Percentiles rank a stretch among this genome's conserved stretches.
Conservation (phyloP, 306 rosid species). For the Phaseolus lunatus region DNA sequence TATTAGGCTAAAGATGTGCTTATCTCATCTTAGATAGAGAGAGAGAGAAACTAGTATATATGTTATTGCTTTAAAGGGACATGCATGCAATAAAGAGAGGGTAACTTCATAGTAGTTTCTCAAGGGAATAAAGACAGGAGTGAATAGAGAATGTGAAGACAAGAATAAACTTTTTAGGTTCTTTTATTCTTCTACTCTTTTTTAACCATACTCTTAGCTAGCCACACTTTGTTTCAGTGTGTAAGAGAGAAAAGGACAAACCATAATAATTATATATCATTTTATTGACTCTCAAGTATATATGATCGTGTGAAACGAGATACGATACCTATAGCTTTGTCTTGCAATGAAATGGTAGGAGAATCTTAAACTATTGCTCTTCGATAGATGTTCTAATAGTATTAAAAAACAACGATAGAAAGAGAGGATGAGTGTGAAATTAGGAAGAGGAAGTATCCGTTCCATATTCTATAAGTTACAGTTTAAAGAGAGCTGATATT, state of each 20-base stretch:
- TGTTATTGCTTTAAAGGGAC: slow-evolving; percentile 60
- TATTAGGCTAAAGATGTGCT: slow-evolving; percentile 48
- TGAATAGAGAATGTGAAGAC: slow-evolving; percentile 62
- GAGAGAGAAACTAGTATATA: slow-evolving; percentile 59
- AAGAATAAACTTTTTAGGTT: slow-evolving; percentile 83
- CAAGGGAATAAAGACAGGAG: slow-evolving; percentile 57
- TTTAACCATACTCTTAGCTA: slow-evolving; percentile 17
- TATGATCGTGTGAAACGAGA: slow-evolving; percentile 2
- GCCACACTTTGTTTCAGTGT: neutral
- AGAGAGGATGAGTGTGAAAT: slow-evolving; percentile 35
- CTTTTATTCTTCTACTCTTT: slow-evolving; percentile 41
- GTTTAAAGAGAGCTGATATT: slow-evolving; percentile 60
- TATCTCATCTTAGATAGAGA: slow-evolving; percentile 46
- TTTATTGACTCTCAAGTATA: slow-evolving; percentile 18
- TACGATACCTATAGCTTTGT: slow-evolving; percentile 36
- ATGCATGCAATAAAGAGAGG: slow-evolving; percentile 64
- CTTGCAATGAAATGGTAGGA: slow-evolving; percentile 38
- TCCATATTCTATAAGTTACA: slow-evolving; percentile 50
- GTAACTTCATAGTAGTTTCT: slow-evolving; percentile 73
- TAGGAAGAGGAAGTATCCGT: slow-evolving; percentile 45
- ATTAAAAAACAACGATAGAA: slow-evolving; percentile 29
- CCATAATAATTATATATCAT: slow-evolving; percentile 8
- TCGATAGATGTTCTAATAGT: neutral
- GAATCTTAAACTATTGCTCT: slow-evolving; percentile 24
- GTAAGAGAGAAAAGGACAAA: slow-evolving; percentile 13